Base-by-base conservation (phyloP, 257 asterid species). In the Eustoma russellianum region DNA sequence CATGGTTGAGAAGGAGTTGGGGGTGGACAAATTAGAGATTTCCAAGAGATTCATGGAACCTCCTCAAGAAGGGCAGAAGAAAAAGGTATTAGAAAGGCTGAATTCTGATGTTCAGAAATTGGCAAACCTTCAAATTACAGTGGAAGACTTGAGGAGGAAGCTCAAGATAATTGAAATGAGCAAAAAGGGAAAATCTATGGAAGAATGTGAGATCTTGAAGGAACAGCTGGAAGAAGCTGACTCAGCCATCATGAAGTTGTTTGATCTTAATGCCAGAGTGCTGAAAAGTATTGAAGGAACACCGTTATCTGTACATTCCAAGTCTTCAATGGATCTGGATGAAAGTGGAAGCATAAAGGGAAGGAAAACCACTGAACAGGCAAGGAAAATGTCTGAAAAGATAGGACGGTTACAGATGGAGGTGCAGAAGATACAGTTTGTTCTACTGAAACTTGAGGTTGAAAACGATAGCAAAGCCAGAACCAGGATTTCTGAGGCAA, bases 211-310 rank as follows among this genome's bases (percentile, higher is more conserved):
- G 57, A 74, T 83, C 0, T 59, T 92, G 13, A 85, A 81, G 72
- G 82, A 74, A 44, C 93, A 92, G 79, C 83, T 92, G n/a, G 83
- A 74, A 34, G 97, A 88, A 75, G 89, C 96, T 45, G 91, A 92
- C 52, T 43, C 74, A 14, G 66, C 87, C 11, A 64, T 88, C 57
- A 48, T 77, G 76, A 85, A 83, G 78, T 56, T 92, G 68, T 79
- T 81, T 53, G 93, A 92, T 55, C 76, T 79, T 52, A 85, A 79
- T 41, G 84, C 78, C 24, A 81, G 77, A 57, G 55, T 92, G 77
- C 74, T 52, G 75, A 88, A 83, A 59, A 83, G 52, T 48, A 55
- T 85, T 3, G 93, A 88, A 38, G 82, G 73, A 46, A 46, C 73
- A 15, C 60, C 70, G 50, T 57, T 58, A 24, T 74, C 75, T 55